Conservation (phyloP, 2,329 filamentous ascomycete species). For the Fusarium coicis region DNA sequence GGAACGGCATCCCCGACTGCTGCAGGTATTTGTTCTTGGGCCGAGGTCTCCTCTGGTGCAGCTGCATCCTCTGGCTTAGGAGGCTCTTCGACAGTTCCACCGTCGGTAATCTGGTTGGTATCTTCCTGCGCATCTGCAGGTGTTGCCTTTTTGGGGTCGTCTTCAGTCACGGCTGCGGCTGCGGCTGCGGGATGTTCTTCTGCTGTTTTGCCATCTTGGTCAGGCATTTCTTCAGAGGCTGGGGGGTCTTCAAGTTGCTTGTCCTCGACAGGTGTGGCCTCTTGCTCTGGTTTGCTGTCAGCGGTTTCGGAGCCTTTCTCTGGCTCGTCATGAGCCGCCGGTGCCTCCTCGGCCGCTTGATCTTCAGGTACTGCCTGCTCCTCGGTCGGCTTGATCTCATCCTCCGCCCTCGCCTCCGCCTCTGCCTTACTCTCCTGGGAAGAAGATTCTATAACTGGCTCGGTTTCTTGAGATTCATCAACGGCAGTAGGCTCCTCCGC, state of each 20-base stretch:
- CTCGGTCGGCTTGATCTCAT: slow-evolving; percentile 1
- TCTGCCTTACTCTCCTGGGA: slow-evolving; percentile 3
- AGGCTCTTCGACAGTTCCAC: slow-evolving; percentile 2
- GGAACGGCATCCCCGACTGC: slow-evolving; percentile 26
- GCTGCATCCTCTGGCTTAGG: slow-evolving; percentile 5
- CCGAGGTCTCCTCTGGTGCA: slow-evolving; percentile 10
- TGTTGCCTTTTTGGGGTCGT: slow-evolving; percentile 4
- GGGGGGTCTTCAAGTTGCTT: slow-evolving; percentile 15
- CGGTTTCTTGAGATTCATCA: background rate
- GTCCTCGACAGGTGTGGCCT: slow-evolving; percentile 24
- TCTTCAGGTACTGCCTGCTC: slow-evolving; percentile 2
- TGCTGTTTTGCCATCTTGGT: slow-evolving; percentile 21
- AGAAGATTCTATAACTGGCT: background rate
- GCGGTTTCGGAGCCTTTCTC: slow-evolving; percentile 20
- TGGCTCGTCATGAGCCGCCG: slow-evolving; percentile 12
- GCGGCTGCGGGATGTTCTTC: slow-evolving; percentile 13
- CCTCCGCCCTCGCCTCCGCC: background rate
- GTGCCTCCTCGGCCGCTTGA: slow-evolving; percentile 5
- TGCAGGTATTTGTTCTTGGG: slow-evolving; percentile 14
- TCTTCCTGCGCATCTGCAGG: slow-evolving; percentile 8
- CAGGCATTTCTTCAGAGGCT: slow-evolving; percentile 16
- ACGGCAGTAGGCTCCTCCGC: background rate
- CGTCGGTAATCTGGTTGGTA: slow-evolving; percentile 1
- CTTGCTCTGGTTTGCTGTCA: slow-evolving; percentile 26
- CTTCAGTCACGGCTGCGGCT: slow-evolving; percentile 8